Base-by-base conservation (phyloP, 768 basidiomycete genomes). In the Rhizopogon vinicolor region DNA sequence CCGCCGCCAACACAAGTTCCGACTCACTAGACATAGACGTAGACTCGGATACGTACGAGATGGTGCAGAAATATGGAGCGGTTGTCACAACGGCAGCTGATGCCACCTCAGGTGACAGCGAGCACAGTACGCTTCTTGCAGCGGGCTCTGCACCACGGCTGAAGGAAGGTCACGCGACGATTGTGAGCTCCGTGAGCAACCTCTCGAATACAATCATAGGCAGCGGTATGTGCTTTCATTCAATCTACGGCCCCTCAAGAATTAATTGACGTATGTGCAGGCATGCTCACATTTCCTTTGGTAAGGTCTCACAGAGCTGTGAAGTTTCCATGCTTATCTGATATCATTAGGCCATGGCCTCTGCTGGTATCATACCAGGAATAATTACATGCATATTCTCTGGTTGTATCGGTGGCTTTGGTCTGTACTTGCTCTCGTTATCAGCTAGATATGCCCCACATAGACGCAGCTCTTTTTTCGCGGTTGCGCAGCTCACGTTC, bases 201-300 rank as follows among this genome's bases (percentile, higher is more conserved):
- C 74, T 97, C 42, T 75, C 85, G 25, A 97, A 97, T 62, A 97
- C 94, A 0, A 93, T 95, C 63, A 87, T 97, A 61, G 93, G 93
- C 13, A 95, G 89, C 53, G 92, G 92, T 85, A 68, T 63, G 80
- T 78, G 29, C 19, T 56, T 58, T 37, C 22, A 33, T 53, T 22
- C n/a, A 14, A 33, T 29, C 2, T 22, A 44, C 43, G 57, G 12
- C 49, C n/a, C 14, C 22, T n/a, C 52, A 12, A 53, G 9, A 29
- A 31, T 52, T 60, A 25, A 58, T 10, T 8, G 2, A 48, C 49
- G 37, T 29, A 25, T 16, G 25, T 59, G 5, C 61, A 91, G 91
- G 91, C 31, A 93, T 93, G 91, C 78, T 93, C 28, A 91, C 90
- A 7, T 93, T 93, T 62, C 91, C 91, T 60, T 67, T 93, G 78